phyloP scores from a whole-genome alignment of 169 alveolate genomes.

The Eimeria necatrix region DNA sequence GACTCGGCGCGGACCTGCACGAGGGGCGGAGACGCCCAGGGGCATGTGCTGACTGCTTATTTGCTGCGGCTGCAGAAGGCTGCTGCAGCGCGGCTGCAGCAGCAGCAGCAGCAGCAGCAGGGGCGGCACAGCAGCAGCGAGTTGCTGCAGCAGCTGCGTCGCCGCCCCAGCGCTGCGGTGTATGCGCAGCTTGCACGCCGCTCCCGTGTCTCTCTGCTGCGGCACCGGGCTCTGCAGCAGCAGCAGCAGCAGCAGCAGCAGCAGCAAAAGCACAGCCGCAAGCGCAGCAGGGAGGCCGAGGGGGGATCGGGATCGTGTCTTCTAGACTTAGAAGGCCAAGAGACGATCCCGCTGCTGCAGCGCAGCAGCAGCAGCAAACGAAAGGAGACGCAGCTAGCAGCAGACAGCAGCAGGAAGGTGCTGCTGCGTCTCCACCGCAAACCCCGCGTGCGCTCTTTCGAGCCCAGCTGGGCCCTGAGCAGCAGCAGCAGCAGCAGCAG shows the following conservation, averaged over 20 bases:
- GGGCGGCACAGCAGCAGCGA: background rate
- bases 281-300: conserved; percentile 4
- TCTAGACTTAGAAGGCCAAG: background rate
- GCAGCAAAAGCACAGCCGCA: conserved; percentile 44
- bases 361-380: conserved; percentile 13
- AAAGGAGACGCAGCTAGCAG: background rate
- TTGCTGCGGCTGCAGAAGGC: background rate
- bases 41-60: background rate
- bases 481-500: conserved; percentile 52
- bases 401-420: conserved; percentile 21
- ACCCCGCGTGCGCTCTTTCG: conserved; percentile 18
- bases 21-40: conserved; percentile 4
- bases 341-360: background rate
- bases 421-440: background rate
- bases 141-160: background rate
- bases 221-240: background rate
- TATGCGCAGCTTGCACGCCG: background rate
- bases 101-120: conserved; percentile 19
- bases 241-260: conserved; percentile 50
- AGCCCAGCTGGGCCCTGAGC: background rate
- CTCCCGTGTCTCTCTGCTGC: background rate
- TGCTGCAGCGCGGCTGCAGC: background rate
- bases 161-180: background rate
- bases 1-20: background rate
- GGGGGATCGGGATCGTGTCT: background rate